A percentile compares a stretch with the other conserved stretches of the same genome.
These are phyloP conservation scores for Russula virescens DNA, from an alignment of 768 basidiomycete species.

Conservation along the genomic window DNA sequence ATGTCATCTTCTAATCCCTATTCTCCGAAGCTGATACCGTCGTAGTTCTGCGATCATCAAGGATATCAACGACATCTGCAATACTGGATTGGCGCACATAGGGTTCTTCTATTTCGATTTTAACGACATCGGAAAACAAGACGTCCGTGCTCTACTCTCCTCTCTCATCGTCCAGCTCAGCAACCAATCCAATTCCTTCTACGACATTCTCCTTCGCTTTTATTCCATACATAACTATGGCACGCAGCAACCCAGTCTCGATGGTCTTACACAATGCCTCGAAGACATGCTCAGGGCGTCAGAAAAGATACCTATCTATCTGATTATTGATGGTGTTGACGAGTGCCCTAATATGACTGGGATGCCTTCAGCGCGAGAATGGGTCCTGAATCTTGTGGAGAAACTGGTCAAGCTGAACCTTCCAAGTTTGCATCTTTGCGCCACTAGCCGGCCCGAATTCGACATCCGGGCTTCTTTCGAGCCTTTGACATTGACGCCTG, in stretches of 20 bases:
- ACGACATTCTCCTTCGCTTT: no score
- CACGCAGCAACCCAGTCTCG: background rate
- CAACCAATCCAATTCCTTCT: no score
- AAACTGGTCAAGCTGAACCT: background rate
- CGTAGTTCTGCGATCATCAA: no score
- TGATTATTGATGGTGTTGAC: slow-evolving; percentile 1
- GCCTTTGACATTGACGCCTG: background rate
- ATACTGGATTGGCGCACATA: no score
- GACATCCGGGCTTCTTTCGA: background rate
- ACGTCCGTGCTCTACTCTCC: no score
- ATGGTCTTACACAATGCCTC: background rate
- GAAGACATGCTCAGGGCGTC: background rate
- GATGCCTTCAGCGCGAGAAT: background rate
- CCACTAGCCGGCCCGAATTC: background rate
- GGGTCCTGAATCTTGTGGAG: background rate
- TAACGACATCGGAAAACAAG: no score
- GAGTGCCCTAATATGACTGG: background rate
- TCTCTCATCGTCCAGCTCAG: no score
- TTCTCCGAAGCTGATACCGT: no score
- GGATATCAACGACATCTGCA: no score
- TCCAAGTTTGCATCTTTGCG: background rate
- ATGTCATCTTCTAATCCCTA: no score
- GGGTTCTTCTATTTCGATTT: no score
- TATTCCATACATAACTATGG: background rate
- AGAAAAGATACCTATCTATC: no score